Evolutionary conservation across 2,329 filamentous ascomycete genomes (phyloP).

Genomic region (Phoma herbarum): DNA sequence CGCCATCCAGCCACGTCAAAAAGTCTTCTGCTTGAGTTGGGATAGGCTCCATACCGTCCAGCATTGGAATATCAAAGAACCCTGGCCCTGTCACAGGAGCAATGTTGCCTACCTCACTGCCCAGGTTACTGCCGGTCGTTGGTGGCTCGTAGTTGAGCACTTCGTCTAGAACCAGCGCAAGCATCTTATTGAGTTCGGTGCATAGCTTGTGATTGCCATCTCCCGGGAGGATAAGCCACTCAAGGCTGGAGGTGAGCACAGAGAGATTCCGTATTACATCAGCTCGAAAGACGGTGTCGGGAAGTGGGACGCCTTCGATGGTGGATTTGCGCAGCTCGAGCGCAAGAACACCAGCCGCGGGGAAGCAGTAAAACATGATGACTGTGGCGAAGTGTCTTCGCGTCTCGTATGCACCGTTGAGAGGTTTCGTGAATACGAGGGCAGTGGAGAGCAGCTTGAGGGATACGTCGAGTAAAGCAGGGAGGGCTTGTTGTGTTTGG

Average conservation of each 20-base stretch:
- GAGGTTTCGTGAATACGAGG: constrained; percentile 44
- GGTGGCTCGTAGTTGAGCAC: constrained; percentile 49
- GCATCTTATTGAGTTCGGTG: constrained; percentile 50
- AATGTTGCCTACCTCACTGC: constrained; percentile 16
- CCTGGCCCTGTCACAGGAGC: constrained; percentile 31
- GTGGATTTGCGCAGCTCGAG: constrained; percentile 48
- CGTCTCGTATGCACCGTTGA: constrained; percentile 42
- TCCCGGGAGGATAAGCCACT: constrained; percentile 46
- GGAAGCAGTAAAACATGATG: constrained; percentile 49
- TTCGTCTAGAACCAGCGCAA: constrained; percentile 46
- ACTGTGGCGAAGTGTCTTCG: constrained; percentile 46
- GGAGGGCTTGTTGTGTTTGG: constrained; percentile 43
- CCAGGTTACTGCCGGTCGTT: constrained; percentile 25
- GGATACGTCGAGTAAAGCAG: constrained; percentile 43
- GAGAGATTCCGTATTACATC: constrained; percentile 50
- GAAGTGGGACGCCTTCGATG: constrained; percentile 42
- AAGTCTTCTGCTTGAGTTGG: constrained; percentile 49
- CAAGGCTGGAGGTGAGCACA: constrained; percentile 47
- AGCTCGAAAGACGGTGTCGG: constrained; percentile 43
- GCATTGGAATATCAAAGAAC: constrained; percentile 48
- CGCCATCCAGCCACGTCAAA: constrained; percentile 49
- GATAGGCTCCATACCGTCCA: constrained; percentile 50
- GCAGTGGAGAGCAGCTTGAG: constrained; percentile 46
- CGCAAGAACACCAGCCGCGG: constrained; percentile 47
- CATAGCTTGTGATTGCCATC: constrained; percentile 50